Evolutionary conservation across 495 filamentous ascomycete species (phyloP).

Genomic region (Thozetella sp.): DNA sequence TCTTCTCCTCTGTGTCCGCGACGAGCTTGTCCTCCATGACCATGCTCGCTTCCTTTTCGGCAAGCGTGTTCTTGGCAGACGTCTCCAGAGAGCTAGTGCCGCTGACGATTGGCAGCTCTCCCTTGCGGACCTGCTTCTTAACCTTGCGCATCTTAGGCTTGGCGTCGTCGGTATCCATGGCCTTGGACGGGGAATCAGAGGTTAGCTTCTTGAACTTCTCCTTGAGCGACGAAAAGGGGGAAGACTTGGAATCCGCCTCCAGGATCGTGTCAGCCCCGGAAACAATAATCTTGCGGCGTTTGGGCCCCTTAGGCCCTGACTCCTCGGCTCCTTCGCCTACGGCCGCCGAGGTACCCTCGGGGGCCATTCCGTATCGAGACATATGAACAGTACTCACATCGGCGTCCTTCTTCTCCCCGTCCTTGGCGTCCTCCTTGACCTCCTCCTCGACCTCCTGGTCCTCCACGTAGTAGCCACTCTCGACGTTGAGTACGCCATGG

Average conservation of each 20-base stretch:
- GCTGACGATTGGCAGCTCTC: slow-evolving; percentile 85
- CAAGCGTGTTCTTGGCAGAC: slow-evolving; percentile 59
- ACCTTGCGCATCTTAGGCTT: slow-evolving; percentile 96
- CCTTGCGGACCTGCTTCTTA: slow-evolving; percentile 99
- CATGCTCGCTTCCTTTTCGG: slow-evolving; percentile 88
- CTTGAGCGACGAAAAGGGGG: neutral
- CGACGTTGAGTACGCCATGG: slow-evolving; percentile 94
- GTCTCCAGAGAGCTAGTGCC: slow-evolving; percentile 80
- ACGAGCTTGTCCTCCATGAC: slow-evolving; percentile 98
- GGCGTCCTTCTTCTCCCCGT: slow-evolving; percentile 64
- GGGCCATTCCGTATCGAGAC: slow-evolving; percentile 2
- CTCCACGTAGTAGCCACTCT: slow-evolving; percentile 97
- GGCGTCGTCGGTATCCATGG: slow-evolving; percentile 86
- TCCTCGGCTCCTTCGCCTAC: slow-evolving; percentile 6
- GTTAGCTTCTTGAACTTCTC: slow-evolving; percentile 16
- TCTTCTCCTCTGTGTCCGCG: slow-evolving; percentile 97
- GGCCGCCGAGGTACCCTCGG: slow-evolving; percentile 3
- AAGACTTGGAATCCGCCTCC: neutral
- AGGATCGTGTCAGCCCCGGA: slow-evolving; percentile 11
- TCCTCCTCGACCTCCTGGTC: slow-evolving; percentile 98
- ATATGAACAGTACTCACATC: slow-evolving; percentile 62
- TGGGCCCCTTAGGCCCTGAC: slow-evolving; percentile 12
- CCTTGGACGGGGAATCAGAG: slow-evolving; percentile 48
- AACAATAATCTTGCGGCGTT: slow-evolving; percentile 29
- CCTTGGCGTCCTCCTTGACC: slow-evolving; percentile 66